These are phyloP conservation scores for Fistulina hepatica DNA, from an alignment of 1,284 basidiomycete genomes.

Conservation along the genomic window DNA sequence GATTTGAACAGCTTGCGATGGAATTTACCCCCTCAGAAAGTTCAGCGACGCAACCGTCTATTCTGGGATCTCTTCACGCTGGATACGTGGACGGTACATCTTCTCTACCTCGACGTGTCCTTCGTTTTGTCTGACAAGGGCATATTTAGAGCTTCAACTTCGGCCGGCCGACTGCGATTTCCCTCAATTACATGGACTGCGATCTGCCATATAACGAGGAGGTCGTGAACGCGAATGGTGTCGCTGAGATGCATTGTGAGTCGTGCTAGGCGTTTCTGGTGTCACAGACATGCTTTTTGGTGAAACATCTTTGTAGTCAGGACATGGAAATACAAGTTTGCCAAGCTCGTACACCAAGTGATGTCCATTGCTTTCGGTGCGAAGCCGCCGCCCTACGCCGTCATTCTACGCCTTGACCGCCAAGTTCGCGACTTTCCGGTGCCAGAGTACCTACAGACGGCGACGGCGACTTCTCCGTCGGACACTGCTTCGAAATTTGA, in stretches of 20 bases:
- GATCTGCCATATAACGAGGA: slow-evolving; percentile 40
- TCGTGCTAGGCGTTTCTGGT: too few species aligned
- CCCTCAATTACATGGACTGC: slow-evolving; percentile 43
- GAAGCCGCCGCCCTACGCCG: slow-evolving; percentile 36
- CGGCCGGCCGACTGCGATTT: slow-evolving; percentile 50
- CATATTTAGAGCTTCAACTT: slow-evolving; percentile 44
- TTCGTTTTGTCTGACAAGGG: too few species aligned
- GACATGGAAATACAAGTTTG: slow-evolving; percentile 45
- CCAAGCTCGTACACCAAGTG: slow-evolving; percentile 39
- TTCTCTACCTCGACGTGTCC: not conserved
- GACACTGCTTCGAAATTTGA: too few species aligned
- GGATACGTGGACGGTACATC: slow-evolving; percentile 47
- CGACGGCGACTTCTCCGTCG: too few species aligned
- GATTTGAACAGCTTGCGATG: slow-evolving; percentile 53
- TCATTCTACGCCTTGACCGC: slow-evolving; percentile 37
- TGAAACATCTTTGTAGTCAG: slow-evolving; percentile 43
- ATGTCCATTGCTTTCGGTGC: slow-evolving; percentile 44
- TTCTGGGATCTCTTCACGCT: slow-evolving; percentile 56
- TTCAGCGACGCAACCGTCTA: slow-evolving; percentile 38
- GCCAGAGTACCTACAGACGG: slow-evolving; percentile 36
- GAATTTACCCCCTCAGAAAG: slow-evolving; percentile 36
- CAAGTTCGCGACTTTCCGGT: slow-evolving; percentile 44
- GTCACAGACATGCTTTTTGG: too few species aligned
- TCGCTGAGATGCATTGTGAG: slow-evolving; percentile 40
- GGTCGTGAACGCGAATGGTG: slow-evolving; percentile 25